phyloP scores from a whole-genome alignment of 2,329 filamentous ascomycete species.

The Nigrospora sphaerica region DNA sequence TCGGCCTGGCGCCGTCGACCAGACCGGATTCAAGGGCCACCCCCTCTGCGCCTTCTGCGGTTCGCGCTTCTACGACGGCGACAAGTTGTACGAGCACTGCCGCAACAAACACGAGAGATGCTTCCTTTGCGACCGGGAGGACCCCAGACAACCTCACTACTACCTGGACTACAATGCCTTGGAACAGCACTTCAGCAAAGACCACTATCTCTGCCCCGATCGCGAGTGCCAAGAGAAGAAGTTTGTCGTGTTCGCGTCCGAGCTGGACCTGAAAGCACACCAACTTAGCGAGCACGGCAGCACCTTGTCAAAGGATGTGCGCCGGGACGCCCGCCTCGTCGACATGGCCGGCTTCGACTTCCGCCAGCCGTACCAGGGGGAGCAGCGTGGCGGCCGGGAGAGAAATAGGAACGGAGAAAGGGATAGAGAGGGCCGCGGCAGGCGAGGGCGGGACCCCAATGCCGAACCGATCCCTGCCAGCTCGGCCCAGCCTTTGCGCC shows the following conservation, averaged over 20 bases:
- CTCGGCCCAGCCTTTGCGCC: constrained; percentile 70
- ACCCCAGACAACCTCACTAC: constrained; percentile 74
- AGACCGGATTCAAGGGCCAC: constrained; percentile 94
- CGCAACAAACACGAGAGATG: constrained; percentile 91
- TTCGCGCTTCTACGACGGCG: constrained; percentile 88
- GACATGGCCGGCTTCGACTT: constrained; percentile 84
- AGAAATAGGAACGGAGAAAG: constrained; percentile 28
- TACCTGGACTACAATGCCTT: constrained; percentile 83
- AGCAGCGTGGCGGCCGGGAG: constrained; percentile 43
- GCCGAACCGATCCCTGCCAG: constrained; percentile 69
- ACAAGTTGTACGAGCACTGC: constrained; percentile 91
- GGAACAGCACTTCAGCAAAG: constrained; percentile 78
- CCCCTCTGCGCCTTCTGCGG: constrained; percentile 91
- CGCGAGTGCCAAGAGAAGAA: constrained; percentile 92
- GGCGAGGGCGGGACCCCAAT: constrained; percentile 73
- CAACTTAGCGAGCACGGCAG: constrained; percentile 77
- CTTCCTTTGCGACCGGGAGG: constrained; percentile 78
- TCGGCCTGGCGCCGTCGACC: constrained; percentile 78
- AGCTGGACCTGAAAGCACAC: constrained; percentile 92
- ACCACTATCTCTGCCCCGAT: constrained; percentile 81
- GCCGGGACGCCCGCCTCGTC: constrained; percentile 76
- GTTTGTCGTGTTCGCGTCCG: constrained; percentile 91
- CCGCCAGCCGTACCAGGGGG: constrained; percentile 62
- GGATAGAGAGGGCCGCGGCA: constrained; percentile 8
- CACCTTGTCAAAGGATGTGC: constrained; percentile 72